These are phyloP conservation scores for Berberis thunbergii DNA, from an alignment of 164 flowering plant species.

Conservation along the genomic window DNA sequence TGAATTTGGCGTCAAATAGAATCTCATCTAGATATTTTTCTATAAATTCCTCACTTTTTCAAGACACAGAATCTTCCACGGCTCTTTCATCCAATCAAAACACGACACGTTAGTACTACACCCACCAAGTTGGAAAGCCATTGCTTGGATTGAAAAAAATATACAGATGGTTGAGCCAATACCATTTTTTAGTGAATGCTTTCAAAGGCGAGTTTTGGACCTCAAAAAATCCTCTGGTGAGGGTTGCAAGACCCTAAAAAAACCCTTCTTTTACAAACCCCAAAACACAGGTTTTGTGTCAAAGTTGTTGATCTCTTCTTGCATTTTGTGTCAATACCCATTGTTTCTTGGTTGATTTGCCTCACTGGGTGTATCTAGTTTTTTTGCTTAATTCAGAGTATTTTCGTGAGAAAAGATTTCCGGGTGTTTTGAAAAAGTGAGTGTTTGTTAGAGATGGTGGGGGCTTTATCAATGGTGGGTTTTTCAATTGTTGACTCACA, in stretches of 20 bases:
- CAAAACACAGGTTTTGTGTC: no score
- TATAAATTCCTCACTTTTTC: neutral
- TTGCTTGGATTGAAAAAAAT: neutral
- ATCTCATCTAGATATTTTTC: no score
- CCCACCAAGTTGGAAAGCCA: neutral
- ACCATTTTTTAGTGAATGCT: neutral
- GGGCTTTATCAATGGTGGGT: conserved; percentile 58
- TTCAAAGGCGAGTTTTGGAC: conserved; percentile 10
- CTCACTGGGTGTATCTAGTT: conserved; percentile 20
- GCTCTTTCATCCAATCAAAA: neutral
- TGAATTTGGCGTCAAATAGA: no score
- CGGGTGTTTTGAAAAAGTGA: neutral
- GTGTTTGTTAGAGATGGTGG: conserved; percentile 35
- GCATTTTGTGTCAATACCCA: conserved; percentile 3
- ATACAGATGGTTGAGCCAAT: neutral
- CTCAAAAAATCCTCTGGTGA: conserved; percentile 16
- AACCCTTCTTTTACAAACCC: neutral
- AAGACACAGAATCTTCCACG: neutral
- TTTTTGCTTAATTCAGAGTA: conserved; percentile 9
- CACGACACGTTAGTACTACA: neutral
- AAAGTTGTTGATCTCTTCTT: neutral
- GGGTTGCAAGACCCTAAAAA: neutral
- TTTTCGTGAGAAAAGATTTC: neutral
- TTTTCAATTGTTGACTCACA: conserved; percentile 48
- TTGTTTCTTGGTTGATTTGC: conserved; percentile 3